Evolutionary conservation across 495 filamentous ascomycete species (phyloP), one percentile per base, ranked within the genome.

Genomic region (Diplogelasinospora grovesii): DNA sequence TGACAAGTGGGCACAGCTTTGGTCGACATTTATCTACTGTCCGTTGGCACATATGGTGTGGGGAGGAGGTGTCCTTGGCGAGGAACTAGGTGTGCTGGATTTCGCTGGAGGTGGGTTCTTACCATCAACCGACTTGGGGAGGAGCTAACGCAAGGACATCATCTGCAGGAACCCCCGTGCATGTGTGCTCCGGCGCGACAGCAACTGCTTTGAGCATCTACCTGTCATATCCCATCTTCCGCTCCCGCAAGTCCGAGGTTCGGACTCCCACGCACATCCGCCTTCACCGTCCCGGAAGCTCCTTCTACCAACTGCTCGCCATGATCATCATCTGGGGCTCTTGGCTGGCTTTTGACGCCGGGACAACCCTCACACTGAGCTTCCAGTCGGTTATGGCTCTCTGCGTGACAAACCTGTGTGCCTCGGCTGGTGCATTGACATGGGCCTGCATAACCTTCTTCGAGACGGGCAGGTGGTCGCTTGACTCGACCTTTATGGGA

Each of bases 301-400:
- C 53, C 22, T 57, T 57, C 38, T 57, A 43, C 47, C 53, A 57
- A 44, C 37, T 57, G 1, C 18, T 57, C 1, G 85, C 89, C 21
- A 90, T 90, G 6, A 77, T 90, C 40, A 79, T 96, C 59, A 82
- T 96, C 32, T 96, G 89, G 89, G 94, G 94, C 51, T 89, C 89
- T 43, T 95, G 89, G 89, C 68, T 96, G 38, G 89, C 86, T 22
- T 96, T 96, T 73, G 95, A 96, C 66, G 89, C 89, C 48, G 89
- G 89, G 23, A 94, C 89, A 5, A 61, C 88, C 4, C 89, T 95
- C 50, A 85, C 89, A 48, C 81, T 89, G 25, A 95, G 93, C 64
- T 70, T 96, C 40, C 83, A 89, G 45, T 87, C 90, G 13, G 77
- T 83, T 25, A 89, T 95, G 82, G 87, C 89, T 13, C 94, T 86